Percentiles rank a stretch among this genome's conserved stretches.
Evolutionary conservation across 1,139 yeast species (phyloP).

Genomic region (Yamadazyma friedrichii): DNA sequence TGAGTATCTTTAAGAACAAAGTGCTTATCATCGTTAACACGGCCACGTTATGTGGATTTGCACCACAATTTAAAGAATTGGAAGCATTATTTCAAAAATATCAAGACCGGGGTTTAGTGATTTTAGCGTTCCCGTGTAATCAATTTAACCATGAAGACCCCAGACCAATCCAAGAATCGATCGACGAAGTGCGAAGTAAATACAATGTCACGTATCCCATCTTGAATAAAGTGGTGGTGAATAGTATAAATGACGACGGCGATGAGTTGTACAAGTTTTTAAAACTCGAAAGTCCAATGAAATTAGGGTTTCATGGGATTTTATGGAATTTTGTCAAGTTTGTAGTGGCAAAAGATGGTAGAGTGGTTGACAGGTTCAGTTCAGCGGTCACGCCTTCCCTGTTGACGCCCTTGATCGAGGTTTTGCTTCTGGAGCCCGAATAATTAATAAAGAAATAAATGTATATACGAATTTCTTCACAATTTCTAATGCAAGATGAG

Average conservation of each 20-base stretch:
- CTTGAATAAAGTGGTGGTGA: constrained; percentile 35
- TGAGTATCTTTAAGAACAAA: constrained; percentile 25
- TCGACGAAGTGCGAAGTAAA: constrained; percentile 58
- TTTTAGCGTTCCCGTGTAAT: constrained; percentile 45
- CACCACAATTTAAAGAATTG: constrained; percentile 41
- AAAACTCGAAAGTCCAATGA: constrained; percentile 39
- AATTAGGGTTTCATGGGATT: constrained; percentile 75
- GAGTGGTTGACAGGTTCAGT: constrained; percentile 68
- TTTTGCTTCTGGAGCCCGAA: not conserved
- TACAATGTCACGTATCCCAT: constrained; percentile 56
- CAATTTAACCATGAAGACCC: constrained; percentile 83
- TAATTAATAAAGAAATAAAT: no score
- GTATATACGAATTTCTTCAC: not conserved
- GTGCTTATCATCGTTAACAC: constrained; percentile 44
- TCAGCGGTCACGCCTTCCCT: constrained; percentile 67
- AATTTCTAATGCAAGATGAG: no score
- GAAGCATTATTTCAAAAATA: constrained; percentile 35
- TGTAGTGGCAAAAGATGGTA: constrained; percentile 67
- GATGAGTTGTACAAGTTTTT: constrained; percentile 31
- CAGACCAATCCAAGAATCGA: constrained; percentile 62
- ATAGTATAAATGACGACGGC: constrained; percentile 26
- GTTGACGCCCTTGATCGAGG: constrained; percentile 26
- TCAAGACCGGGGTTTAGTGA: constrained; percentile 27
- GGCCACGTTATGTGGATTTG: constrained; percentile 46
- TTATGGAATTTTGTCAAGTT: constrained; percentile 98